These are phyloP conservation scores for Inga laurina DNA, from an alignment of 306 rosid genomes.

Conservation along the genomic window DNA sequence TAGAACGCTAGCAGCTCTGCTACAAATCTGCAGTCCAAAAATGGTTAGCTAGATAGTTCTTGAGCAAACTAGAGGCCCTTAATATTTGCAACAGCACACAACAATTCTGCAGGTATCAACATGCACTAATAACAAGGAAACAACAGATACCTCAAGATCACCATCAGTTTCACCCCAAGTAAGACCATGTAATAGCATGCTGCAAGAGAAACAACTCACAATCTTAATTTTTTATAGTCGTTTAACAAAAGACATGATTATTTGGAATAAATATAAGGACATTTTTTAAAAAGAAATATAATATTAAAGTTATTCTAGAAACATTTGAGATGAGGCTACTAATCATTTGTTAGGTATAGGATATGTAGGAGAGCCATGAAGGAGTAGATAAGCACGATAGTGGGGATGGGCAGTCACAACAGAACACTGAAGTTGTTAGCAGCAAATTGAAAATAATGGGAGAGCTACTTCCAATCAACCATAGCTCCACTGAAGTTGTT, in stretches of 20 bases:
- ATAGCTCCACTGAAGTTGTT: not conserved
- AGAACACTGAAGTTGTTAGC: not conserved
- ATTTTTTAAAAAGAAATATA: not conserved
- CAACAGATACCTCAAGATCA: constrained; percentile 77
- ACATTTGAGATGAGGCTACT: not conserved
- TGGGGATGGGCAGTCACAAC: not conserved
- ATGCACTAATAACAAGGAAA: constrained; percentile 2
- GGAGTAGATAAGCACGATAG: not conserved
- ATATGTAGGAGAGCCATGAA: not conserved
- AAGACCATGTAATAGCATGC: constrained; percentile 87
- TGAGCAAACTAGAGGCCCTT: not conserved
- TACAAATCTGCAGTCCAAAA: constrained; percentile 65
- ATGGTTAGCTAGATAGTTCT: constrained; percentile 34
- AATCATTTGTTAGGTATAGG: not conserved
- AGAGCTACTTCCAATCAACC: not conserved
- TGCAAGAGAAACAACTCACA: constrained; percentile 47
- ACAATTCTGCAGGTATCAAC: constrained; percentile 19
- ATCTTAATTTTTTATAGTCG: constrained; percentile 24
- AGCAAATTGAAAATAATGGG: not conserved
- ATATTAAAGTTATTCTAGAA: not conserved
- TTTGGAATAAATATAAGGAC: constrained; percentile 11
- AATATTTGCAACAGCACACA: constrained; percentile 23
- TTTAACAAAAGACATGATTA: constrained; percentile 22
- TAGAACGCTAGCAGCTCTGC: constrained; percentile 97
- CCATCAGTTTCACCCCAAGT: constrained; percentile 80